Percentiles rank a stretch among this genome's conserved stretches.
Conservation (phyloP, 768 basidiomycete species). For the Tricholoma sp. region DNA sequence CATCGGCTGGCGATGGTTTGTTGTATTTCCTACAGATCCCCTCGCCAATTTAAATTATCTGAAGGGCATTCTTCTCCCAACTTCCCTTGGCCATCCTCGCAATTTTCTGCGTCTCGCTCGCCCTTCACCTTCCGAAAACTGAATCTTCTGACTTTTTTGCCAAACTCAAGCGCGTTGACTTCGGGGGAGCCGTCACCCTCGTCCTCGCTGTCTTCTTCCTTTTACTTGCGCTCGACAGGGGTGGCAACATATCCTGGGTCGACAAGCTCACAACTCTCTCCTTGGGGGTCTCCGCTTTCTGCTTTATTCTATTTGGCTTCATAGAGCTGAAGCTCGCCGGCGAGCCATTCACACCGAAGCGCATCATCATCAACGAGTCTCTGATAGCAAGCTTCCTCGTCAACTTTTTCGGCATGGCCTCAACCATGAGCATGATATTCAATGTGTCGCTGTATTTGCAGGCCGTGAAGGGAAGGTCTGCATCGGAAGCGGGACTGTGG, state of each 20-base stretch:
- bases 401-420: constrained; percentile 51
- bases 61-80: constrained; percentile 56
- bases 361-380: constrained; percentile 44
- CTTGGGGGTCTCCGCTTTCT: constrained; percentile 28
- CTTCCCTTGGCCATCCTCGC: constrained; percentile 53
- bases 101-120: constrained; percentile 44
- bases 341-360: constrained; percentile 57
- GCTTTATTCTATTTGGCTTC: constrained; percentile 33
- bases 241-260: constrained; percentile 45
- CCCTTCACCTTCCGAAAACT: constrained; percentile 47
- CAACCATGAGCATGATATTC: constrained; percentile 43
- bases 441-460: constrained; percentile 54
- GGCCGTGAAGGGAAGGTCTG: constrained; percentile 44
- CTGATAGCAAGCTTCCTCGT: constrained; percentile 52
- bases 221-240: constrained; percentile 52
- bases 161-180: constrained; percentile 60
- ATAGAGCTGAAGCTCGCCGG: constrained; percentile 46
- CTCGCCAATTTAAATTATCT: neutral
- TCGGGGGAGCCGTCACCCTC: constrained; percentile 51
- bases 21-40: neutral
- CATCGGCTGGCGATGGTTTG: constrained; percentile 63
- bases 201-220: constrained; percentile 52
- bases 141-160: constrained; percentile 35
- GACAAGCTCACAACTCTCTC: constrained; percentile 33
- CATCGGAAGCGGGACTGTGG: constrained; percentile 47